Conservation (phyloP, 1,139 yeast species). For the Scheffersomyces parashehatae region DNA sequence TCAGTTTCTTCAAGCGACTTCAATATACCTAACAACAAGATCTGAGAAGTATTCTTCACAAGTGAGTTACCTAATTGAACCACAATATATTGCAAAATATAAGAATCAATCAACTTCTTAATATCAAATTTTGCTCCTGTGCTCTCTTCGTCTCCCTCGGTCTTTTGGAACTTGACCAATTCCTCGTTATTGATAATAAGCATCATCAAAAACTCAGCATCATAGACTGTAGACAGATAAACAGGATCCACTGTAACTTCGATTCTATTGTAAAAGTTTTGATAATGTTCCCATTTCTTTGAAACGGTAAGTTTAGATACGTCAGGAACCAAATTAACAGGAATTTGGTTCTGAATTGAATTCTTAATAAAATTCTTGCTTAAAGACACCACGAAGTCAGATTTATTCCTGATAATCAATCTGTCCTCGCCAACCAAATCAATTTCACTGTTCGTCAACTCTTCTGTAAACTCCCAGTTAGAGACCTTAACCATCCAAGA, state of each 20-base stretch:
- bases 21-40: constrained; percentile 46
- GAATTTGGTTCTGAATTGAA: constrained; percentile 33
- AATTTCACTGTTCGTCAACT: constrained; percentile 37
- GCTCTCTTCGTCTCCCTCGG: constrained; percentile 20
- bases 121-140: constrained; percentile 42
- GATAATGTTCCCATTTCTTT: constrained; percentile 18
- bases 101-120: constrained; percentile 58
- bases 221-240: constrained; percentile 43
- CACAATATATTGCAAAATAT: constrained; percentile 58
- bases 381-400: constrained; percentile 54
- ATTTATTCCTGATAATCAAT: constrained; percentile 49
- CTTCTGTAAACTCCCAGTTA: constrained; percentile 65
- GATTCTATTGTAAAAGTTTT: constrained; percentile 21
- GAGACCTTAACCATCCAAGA: constrained; percentile 63
- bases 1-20: constrained; percentile 29
- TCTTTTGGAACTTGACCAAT: constrained; percentile 40
- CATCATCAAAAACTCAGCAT: constrained; percentile 60
- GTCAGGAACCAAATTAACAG: constrained; percentile 1
- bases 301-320: neutral
- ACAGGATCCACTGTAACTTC: constrained; percentile 14
- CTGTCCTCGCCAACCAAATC: constrained; percentile 44
- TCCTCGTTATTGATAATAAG: constrained; percentile 63
- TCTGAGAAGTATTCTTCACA: constrained; percentile 26
- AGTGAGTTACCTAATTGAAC: constrained; percentile 39
- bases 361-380: constrained; percentile 53